These are phyloP conservation scores for Wickerhamiella spandovensis DNA, from an alignment of 805 yeast species.

Conservation along the genomic window DNA sequence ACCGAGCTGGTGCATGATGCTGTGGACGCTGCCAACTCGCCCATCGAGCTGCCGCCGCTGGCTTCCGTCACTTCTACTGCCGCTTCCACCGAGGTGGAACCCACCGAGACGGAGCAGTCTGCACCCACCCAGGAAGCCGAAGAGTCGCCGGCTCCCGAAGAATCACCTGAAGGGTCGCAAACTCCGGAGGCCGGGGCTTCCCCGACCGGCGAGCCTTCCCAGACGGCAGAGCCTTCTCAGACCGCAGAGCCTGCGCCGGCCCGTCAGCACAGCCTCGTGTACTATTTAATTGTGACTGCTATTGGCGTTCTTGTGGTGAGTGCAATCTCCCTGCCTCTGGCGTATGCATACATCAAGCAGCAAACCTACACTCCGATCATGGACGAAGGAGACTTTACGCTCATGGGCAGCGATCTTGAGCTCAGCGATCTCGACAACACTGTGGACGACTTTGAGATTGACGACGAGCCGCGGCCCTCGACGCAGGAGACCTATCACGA, in stretches of 20 bases:
- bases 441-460: slow-evolving; percentile 4
- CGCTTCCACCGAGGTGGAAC: background rate
- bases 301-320: slow-evolving; percentile 6
- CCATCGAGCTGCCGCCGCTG: background rate
- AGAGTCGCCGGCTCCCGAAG: background rate
- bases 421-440: slow-evolving; percentile 9
- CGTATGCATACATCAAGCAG: slow-evolving; percentile 3
- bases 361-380: background rate
- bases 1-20: slow-evolving; percentile 8
- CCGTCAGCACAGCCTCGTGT: slow-evolving; percentile 7
- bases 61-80: background rate
- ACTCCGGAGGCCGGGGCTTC: background rate
- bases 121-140: background rate
- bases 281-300: slow-evolving; percentile 5
- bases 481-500: background rate
- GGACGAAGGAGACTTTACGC: slow-evolving; percentile 6
- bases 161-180: too few relatives aligned
- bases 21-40: background rate
- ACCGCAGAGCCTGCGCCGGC: background rate
- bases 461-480: background rate
- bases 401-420: slow-evolving; percentile 11
- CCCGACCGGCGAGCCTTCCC: background rate
- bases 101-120: background rate
- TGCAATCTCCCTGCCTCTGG: slow-evolving; percentile 4
- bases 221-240: background rate